phyloP scores from a whole-genome alignment of 345 rosid genomes.

The Eucalyptus victrix region DNA sequence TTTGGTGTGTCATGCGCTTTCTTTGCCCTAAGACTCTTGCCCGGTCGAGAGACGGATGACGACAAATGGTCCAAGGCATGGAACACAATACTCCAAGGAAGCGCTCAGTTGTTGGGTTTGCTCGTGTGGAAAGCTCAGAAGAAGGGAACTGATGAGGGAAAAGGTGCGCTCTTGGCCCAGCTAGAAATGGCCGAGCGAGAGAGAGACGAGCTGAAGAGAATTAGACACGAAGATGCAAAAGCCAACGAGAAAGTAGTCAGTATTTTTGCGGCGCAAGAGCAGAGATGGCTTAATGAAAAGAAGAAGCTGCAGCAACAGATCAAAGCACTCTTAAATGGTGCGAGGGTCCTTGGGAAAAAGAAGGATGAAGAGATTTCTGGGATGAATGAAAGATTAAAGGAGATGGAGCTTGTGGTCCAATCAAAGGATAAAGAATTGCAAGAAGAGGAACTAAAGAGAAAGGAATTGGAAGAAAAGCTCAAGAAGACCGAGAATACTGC shows the following conservation, averaged over 20 bases:
- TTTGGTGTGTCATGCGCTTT: conserved; percentile 67
- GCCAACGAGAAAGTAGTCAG: conserved; percentile 93
- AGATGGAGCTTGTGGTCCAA: conserved; percentile 35
- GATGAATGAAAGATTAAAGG: conserved; percentile 36
- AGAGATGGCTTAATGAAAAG: conserved; percentile 70
- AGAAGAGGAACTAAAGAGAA: conserved; percentile 39
- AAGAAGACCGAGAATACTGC: conserved; percentile 23
- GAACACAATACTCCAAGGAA: conserved; percentile 47
- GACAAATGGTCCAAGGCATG: conserved; percentile 43
- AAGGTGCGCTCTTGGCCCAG: conserved; percentile 21
- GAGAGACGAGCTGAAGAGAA: conserved; percentile 49
- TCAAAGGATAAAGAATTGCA: conserved; percentile 45
- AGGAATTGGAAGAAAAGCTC: conserved; percentile 48
- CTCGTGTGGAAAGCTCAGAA: conserved; percentile 58
- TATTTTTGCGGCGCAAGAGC: conserved; percentile 79
- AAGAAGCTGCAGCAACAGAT: conserved; percentile 42
- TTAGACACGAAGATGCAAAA: conserved; percentile 67
- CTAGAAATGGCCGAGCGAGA: conserved; percentile 45
- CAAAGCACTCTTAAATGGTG: conserved; percentile 49
- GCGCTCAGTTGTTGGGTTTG: conserved; percentile 57
- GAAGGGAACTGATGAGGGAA: conserved; percentile 13
- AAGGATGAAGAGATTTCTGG: conserved; percentile 32
- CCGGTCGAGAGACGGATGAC: conserved; percentile 24
- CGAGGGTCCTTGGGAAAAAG: conserved; percentile 31
- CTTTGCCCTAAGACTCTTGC: conserved; percentile 30